Conservation (phyloP, 805 yeast species). For the Ogataea saltuana region DNA sequence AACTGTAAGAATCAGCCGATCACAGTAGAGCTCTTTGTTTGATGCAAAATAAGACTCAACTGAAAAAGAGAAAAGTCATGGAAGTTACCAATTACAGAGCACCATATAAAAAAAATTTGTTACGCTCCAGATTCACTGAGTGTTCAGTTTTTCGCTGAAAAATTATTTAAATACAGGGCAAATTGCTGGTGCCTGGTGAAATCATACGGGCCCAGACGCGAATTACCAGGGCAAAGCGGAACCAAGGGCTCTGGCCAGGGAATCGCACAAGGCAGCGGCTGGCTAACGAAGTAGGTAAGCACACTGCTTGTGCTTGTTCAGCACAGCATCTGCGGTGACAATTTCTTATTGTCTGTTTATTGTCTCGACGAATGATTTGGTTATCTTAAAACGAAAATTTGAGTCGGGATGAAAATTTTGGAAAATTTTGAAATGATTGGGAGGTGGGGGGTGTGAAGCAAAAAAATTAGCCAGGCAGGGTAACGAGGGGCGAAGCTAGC, state of each 20-base stretch:
- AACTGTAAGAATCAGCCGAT: slow-evolving; percentile 5
- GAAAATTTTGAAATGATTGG: slow-evolving; percentile 4
- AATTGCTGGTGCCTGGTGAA: too few species aligned
- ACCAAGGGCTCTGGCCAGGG: neutral
- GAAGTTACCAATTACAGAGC: slow-evolving; percentile 13
- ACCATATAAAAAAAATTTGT: slow-evolving; percentile 11
- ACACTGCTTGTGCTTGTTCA: neutral
- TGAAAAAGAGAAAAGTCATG: neutral
- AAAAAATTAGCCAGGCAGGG: slow-evolving; percentile 3
- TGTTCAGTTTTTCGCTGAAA: too few species aligned
- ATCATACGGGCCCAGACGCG: too few species aligned
- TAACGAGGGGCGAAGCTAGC: neutral
- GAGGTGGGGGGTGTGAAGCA: slow-evolving; percentile 9
- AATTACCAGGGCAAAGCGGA: neutral
- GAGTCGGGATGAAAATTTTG: neutral
- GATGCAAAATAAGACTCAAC: slow-evolving; percentile 3
- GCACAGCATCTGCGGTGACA: too few species aligned
- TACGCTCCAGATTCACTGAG: too few species aligned
- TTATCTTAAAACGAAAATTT: neutral
- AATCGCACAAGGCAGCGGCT: neutral
- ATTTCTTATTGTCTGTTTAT: neutral
- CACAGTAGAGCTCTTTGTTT: slow-evolving; percentile 2
- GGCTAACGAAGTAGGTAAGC: neutral
- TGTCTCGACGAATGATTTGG: neutral
- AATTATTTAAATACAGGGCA: too few species aligned